These are phyloP conservation scores for Fusarium lateritium DNA, from an alignment of 2,329 filamentous ascomycete genomes.

Conservation along the genomic window DNA sequence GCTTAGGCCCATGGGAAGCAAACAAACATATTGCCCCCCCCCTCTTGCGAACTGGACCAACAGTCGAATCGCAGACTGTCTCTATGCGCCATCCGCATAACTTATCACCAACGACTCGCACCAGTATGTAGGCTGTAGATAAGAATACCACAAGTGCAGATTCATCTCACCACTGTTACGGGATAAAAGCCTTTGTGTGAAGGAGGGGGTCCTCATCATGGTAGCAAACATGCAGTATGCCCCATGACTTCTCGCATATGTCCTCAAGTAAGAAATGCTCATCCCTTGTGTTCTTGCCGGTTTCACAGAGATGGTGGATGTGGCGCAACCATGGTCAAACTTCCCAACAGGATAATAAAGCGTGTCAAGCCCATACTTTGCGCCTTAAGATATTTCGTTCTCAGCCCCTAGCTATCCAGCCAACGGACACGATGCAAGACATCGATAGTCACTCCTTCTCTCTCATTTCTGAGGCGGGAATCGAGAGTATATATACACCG, in stretches of 20 bases:
- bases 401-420: background rate
- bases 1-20: conserved; percentile 30
- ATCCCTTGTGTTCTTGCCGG: conserved; percentile 30
- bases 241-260: conserved; percentile 37
- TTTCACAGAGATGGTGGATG: conserved; percentile 39
- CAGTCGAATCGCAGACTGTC: conserved; percentile 40
- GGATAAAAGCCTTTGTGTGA: conserved; percentile 18
- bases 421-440: conserved; percentile 41
- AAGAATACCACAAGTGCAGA: conserved; percentile 25
- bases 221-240: conserved; percentile 29
- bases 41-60: conserved; percentile 27
- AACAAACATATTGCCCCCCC: conserved; percentile 31
- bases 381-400: background rate
- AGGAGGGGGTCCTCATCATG: conserved; percentile 28
- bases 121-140: conserved; percentile 32
- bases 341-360: conserved; percentile 40
- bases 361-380: conserved; percentile 19
- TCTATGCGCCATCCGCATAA: conserved; percentile 37
- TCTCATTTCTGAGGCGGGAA: conserved; percentile 49
- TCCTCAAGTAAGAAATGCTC: conserved; percentile 17
- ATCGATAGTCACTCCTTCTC: conserved; percentile 51
- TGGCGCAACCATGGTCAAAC: conserved; percentile 30
- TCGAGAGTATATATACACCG: conserved; percentile 45
- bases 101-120: conserved; percentile 44
- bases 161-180: conserved; percentile 13